Evolutionary conservation across 306 rosid species (phyloP), one percentile per base, ranked within the genome.

Genomic region (Dalbergia cochinchinensis): DNA sequence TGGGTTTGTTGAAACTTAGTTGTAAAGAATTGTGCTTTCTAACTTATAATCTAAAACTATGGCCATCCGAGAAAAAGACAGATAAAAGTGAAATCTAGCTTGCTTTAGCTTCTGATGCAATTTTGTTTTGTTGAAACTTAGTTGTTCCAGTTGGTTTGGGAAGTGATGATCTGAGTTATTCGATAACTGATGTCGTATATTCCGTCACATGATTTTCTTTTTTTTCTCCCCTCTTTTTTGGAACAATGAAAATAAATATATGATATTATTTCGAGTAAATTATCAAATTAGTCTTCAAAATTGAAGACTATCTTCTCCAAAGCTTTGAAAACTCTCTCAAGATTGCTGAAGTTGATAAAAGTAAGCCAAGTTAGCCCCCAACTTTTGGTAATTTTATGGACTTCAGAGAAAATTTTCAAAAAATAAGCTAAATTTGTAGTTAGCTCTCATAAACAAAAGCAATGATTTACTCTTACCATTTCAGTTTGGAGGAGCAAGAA

Each of bases 71-170:
- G 15, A 57, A 77, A 72, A 62, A 8, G 47, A 76, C 62, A 47
- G 0, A 33, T 63, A 74, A 85, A 59, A 70, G 81, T 78, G 73
- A 31, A 39, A 63, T 57, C 39, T 63, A 8, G 73, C 48, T 50
- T 63, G 69, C 45, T 78, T 78, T 82, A 0, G 73, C 86, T 82
- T 82, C 69, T 86, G 66, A 65, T 58, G 64, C 80, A 86, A 82
- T 74, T 64, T 78, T 74, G 68, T 64, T 78, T 75, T 22, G 86
- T 82, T 82, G 84, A 79, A 79, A 86, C 86, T 69, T 67, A 63
- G 77, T 79, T 80, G 70, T 82, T 83, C 71, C 44, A 50, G 77
- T 82, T 79, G 53, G 79, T 78, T 74, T 85, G 53, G 11, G 18
- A 66, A 85, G 80, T 82, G 70, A 39, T 73, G 60, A 69, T 68